Evolutionary conservation across 495 filamentous ascomycete genomes (phyloP), one percentile per base, ranked within the genome.

Genomic region (Lasiosphaeriaceae sp.): DNA sequence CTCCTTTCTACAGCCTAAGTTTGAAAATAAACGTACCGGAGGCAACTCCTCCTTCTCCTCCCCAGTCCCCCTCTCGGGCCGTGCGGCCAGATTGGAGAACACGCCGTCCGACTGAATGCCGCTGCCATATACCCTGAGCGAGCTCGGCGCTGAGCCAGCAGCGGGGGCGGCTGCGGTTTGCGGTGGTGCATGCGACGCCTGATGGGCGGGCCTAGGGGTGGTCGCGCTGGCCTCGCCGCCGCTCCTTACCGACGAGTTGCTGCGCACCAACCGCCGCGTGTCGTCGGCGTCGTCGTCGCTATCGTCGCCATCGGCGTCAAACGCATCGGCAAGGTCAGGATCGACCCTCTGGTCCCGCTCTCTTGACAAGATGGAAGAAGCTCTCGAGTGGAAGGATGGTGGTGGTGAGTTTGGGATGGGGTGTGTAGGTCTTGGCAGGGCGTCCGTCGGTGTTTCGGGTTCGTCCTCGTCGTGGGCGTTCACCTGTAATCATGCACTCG

Each of bases 31-130:
- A 86, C 89, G 60, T 85, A 96, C 92, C 50, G 94, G 94, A 78
- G 94, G 94, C 66, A 89, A 79, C 72, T 97, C 93, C 62, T 93
- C 90, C 57, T 91, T 80, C 50, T 80, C 76, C 62, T 89, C 92
- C 65, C 90, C 93, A 19, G 87, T n/a, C 16, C 39, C 90, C 21
- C 83, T 80, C 62, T 94, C 88, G 2, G 95, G 94, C 71, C 96
- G 96, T 12, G 94, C 94, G 60, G 81, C 89, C 60, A 98, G 73
- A 68, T 98, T 98, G 58, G 93, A 92, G 72, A 96, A 98, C 31
- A 98, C 94, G 54, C 94, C 94, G 78, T 98, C 95, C 52, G 92
- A 74, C 50, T 77, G 93, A 31, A 81, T 81, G 21, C 86, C 83
- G 20, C 82, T 78, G 29, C 88, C 88, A 62, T 88, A 82, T 11